phyloP scores from a whole-genome alignment of 306 rosid species.

The Rubus parviflorus region DNA sequence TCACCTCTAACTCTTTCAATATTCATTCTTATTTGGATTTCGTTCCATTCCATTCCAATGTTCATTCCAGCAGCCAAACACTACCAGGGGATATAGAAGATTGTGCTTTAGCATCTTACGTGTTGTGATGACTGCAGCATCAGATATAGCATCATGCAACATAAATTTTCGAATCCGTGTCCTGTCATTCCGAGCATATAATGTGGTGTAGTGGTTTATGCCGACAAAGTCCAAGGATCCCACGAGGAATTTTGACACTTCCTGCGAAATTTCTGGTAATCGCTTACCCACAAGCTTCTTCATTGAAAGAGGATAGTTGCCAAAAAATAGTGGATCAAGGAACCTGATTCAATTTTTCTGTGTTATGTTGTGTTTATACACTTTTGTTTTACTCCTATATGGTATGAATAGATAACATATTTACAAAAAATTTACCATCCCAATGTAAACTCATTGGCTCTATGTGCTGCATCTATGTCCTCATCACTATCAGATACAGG shows the following conservation, averaged over 20 bases:
- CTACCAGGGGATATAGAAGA: neutral
- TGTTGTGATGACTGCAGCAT: conserved; percentile 74
- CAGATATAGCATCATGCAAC: conserved; percentile 69
- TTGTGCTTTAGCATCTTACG: conserved; percentile 46
- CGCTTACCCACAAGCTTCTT: conserved; percentile 58
- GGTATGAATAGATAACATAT: neutral
- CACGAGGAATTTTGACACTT: conserved; percentile 43
- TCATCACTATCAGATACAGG: conserved; percentile 72
- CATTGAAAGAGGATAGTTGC: conserved; percentile 83
- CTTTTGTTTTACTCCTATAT: neutral
- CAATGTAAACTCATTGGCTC: conserved; percentile 76
- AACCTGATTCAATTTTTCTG: conserved; percentile 53
- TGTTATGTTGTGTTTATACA: conserved; percentile 20
- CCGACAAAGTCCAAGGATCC: conserved; percentile 85
- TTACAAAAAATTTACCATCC: conserved; percentile 64
- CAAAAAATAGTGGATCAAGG: conserved; percentile 82
- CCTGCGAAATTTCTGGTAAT: conserved; percentile 63
- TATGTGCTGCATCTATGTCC: conserved; percentile 73
- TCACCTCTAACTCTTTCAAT: neutral
- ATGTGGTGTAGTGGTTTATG: conserved; percentile 80
- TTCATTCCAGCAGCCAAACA: conserved; percentile 17
- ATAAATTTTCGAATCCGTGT: conserved; percentile 52
- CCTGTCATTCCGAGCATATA: conserved; percentile 82
- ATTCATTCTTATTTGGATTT: neutral
- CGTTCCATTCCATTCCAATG: conserved; percentile 3